These are phyloP conservation scores for Lophiotrema nucula DNA, from an alignment of 495 filamentous ascomycete species.

Conservation along the genomic window DNA sequence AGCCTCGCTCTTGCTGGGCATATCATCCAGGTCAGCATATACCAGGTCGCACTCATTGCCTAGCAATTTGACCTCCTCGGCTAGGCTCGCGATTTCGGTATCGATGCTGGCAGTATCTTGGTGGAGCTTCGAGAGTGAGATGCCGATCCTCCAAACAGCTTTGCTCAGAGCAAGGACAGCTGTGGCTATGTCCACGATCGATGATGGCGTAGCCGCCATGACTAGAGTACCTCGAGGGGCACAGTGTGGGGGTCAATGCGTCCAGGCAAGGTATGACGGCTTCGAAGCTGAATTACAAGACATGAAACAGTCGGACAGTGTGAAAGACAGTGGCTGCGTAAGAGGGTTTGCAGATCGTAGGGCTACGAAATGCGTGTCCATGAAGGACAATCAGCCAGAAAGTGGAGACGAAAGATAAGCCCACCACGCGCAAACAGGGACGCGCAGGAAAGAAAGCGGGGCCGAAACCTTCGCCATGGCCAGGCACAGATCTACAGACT, in stretches of 20 bases:
- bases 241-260: neutral
- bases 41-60: conserved; percentile 36
- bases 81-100: conserved; percentile 27
- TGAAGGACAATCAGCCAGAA: too few species aligned
- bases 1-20: too few species aligned
- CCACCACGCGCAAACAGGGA: too few species aligned
- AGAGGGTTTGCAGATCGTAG: too few species aligned
- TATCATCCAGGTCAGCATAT: conserved; percentile 35
- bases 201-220: conserved; percentile 16
- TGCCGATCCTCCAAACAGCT: conserved; percentile 38
- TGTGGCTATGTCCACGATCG: conserved; percentile 28
- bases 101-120: conserved; percentile 31
- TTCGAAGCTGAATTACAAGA: too few species aligned
- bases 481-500: too few species aligned
- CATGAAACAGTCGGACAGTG: too few species aligned
- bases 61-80: conserved; percentile 31
- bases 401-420: too few species aligned
- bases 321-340: too few species aligned
- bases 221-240: neutral
- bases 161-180: conserved; percentile 37
- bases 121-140: conserved; percentile 34
- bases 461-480: too few species aligned
- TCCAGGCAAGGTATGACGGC: conserved; percentile 39
- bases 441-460: too few species aligned
- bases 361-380: too few species aligned